Conservation (phyloP, 108 stramenopile genomes). For the Cyclostephanos tholiformis region DNA sequence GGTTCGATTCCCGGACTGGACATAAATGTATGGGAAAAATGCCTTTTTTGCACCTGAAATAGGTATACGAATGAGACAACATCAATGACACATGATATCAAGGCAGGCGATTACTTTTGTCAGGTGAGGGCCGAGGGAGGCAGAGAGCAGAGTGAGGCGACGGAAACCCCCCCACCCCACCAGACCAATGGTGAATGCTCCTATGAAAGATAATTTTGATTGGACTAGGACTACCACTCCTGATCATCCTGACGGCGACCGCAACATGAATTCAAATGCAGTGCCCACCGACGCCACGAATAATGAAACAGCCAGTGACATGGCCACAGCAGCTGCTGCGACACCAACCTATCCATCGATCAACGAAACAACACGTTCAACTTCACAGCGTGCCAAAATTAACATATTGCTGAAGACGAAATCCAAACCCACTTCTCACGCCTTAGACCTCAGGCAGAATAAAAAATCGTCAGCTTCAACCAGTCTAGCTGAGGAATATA, state of each 20-base stretch:
- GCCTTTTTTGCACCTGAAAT: too few relatives aligned
- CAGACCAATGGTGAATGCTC: too few relatives aligned
- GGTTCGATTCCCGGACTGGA: constrained; percentile 56
- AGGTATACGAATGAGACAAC: too few relatives aligned
- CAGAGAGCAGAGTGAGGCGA: too few relatives aligned
- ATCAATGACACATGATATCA: too few relatives aligned
- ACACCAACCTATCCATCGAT: neutral
- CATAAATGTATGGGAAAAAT: too few relatives aligned
- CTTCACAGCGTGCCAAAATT: constrained; percentile 25
- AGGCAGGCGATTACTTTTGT: too few relatives aligned
- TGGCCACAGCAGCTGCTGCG: neutral
- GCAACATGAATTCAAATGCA: neutral
- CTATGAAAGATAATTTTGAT: neutral
- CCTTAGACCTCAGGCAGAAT: constrained; percentile 7
- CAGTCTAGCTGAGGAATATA: constrained; percentile 39
- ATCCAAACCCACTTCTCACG: neutral
- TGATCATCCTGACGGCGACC: neutral
- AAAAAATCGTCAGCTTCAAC: constrained; percentile 6
- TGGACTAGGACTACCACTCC: neutral
- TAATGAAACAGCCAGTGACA: neutral
- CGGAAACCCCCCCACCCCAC: too few relatives aligned
- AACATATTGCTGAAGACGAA: constrained; percentile 37
- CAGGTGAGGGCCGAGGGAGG: too few relatives aligned
- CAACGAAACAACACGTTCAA: neutral
- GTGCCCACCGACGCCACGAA: neutral